Conservation (phyloP, 2,329 filamentous ascomycete species). For the Myrmaecium sp. region DNA sequence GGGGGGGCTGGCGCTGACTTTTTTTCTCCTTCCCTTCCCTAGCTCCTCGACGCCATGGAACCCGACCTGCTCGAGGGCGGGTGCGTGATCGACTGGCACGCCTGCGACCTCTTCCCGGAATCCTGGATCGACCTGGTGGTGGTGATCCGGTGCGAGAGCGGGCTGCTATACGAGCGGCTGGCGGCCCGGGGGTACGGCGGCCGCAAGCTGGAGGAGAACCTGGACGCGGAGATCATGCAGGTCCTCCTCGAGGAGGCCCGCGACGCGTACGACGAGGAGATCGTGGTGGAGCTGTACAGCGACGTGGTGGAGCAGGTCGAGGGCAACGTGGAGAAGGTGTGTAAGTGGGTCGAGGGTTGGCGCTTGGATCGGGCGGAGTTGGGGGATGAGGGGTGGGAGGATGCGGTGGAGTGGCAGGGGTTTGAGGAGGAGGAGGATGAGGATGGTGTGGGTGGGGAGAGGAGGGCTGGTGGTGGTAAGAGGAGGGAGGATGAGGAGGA, state of each 20-base stretch:
- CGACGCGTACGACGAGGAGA: constrained; percentile 70
- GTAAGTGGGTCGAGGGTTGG: constrained; percentile 71
- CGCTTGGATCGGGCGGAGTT: constrained; percentile 41
- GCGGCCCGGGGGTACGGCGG: constrained; percentile 64
- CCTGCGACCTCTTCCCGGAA: constrained; percentile 84
- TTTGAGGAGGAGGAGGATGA: constrained; percentile 12
- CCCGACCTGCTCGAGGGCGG: constrained; percentile 58
- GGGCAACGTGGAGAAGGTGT: constrained; percentile 68
- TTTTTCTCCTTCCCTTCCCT: constrained; percentile 2
- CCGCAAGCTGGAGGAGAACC: constrained; percentile 82
- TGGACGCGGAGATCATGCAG: constrained; percentile 96
- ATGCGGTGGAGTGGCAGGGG: constrained; percentile 3
- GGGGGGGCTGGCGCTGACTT: constrained; percentile 1
- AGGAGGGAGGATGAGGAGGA: constrained; percentile 5
- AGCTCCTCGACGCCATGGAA: constrained; percentile 82
- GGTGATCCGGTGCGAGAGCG: constrained; percentile 69
- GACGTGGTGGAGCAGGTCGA: constrained; percentile 74
- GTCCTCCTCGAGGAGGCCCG: constrained; percentile 79
- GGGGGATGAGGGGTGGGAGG: neutral
- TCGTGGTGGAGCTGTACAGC: constrained; percentile 78
- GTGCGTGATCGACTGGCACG: constrained; percentile 93
- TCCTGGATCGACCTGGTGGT: constrained; percentile 92
- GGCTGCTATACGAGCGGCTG: constrained; percentile 69
- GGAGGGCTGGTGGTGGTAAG: constrained; percentile 1
- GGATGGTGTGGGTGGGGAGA: too few relatives aligned